Conservation (phyloP, 2,329 filamentous ascomycete species). For the Penicillium sp. region DNA sequence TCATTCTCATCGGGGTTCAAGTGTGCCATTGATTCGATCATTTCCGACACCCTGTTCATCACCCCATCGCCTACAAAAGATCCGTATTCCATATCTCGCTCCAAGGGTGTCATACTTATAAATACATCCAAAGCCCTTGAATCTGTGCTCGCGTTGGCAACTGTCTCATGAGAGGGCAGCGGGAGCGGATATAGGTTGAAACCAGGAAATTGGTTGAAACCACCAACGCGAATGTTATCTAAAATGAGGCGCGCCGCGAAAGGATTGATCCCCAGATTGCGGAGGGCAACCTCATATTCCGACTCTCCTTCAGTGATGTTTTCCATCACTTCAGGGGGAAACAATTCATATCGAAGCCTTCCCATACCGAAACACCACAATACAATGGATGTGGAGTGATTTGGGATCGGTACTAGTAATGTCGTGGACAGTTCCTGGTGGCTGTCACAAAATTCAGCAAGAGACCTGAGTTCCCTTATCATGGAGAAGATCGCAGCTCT, state of each 20-base stretch:
- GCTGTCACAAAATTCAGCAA: background rate
- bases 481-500: background rate
- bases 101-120: background rate
- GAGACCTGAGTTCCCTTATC: background rate
- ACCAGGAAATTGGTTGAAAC: background rate
- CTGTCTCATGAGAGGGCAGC: background rate
- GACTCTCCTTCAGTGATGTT: conserved; percentile 62
- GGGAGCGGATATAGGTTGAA: background rate
- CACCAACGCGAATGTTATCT: background rate
- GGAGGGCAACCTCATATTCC: conserved; percentile 46
- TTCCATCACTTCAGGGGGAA: conserved; percentile 31
- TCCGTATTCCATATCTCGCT: background rate
- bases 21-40: background rate
- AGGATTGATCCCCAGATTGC: conserved; percentile 65
- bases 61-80: background rate
- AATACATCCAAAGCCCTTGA: background rate
- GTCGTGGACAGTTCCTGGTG: background rate
- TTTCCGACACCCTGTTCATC: background rate
- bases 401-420: conserved; percentile 3
- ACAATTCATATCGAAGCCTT: conserved; percentile 35
- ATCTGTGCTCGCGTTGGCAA: background rate
- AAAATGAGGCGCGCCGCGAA: conserved; percentile 69
- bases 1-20: background rate
- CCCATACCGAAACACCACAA: conserved; percentile 31
- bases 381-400: conserved; percentile 35